Evolutionary conservation across 1,284 basidiomycete species (phyloP).

Genomic region (Tylopilus sp.): DNA sequence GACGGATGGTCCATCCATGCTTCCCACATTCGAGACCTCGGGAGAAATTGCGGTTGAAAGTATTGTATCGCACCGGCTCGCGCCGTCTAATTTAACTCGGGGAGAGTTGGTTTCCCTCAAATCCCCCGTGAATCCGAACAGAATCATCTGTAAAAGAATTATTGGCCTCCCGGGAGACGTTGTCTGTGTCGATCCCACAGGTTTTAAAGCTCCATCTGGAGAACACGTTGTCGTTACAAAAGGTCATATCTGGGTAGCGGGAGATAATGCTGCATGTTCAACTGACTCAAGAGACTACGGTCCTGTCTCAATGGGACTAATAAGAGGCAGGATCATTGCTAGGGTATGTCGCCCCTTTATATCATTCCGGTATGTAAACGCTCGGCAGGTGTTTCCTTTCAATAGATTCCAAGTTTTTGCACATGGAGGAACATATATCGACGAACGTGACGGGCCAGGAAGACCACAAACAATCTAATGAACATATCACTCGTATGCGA

Average conservation of each 20-base stretch:
- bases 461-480: constrained; percentile 1
- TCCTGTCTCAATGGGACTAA: constrained; percentile 81
- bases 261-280: constrained; percentile 84
- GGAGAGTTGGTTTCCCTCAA: constrained; percentile 82
- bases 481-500: constrained; percentile 1
- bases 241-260: constrained; percentile 89
- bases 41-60: constrained; percentile 67
- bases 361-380: not conserved
- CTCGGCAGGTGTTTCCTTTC: constrained; percentile 52
- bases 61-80: constrained; percentile 52
- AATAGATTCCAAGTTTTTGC: constrained; percentile 46
- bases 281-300: constrained; percentile 90
- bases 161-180: constrained; percentile 89
- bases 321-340: constrained; percentile 75
- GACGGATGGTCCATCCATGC: constrained; percentile 82
- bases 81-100: constrained; percentile 52
- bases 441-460: constrained; percentile 27
- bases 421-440: constrained; percentile 45
- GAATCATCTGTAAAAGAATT: constrained; percentile 86
- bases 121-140: constrained; percentile 70
- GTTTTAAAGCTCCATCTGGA: constrained; percentile 52
- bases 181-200: constrained; percentile 82
- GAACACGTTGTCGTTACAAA: constrained; percentile 75
- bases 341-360: constrained; percentile 49
- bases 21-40: constrained; percentile 67